Evolutionary conservation across 306 rosid species (phyloP), one percentile per base, ranked within the genome.

Genomic region (Dalbergia oliveri): DNA sequence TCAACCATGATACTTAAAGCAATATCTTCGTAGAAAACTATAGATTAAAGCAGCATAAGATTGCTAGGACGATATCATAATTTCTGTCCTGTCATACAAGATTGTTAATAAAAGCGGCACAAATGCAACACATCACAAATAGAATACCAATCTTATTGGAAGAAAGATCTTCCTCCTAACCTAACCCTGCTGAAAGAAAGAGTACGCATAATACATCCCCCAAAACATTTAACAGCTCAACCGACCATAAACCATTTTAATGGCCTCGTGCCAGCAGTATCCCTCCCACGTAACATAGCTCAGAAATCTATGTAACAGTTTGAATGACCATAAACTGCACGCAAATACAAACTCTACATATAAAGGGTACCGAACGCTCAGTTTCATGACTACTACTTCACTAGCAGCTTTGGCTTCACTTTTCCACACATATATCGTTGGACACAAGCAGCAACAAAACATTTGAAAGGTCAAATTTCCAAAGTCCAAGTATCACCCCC

Each of bases 401-500:
- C 44, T 8, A 78, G 63, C 33, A 43, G 35, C 61, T 83, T 77
- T 66, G 18, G 41, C 83, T 56, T 35, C 79, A 70, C 79, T 69
- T 63, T 35, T 71, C 53, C 50, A 35, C 23, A 63, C 62, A 31
- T 9, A 56, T 10, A 77, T 39, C 71, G 68, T 63, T 13, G 74
- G 65, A 85, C 69, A 74, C 71, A 34, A 5, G 57, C n/a, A 51
- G 47, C 15, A 7, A 21, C 6, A 63, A 35, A 69, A 72, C 58
- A 72, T 59, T 35, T 15, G 14, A 13, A 3, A 43, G 19, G 26
- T 14, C 59, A 74, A 66, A 18, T 34, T 56, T 21, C 44, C 5
- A 37, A 37, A 37, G 41, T 6, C 41, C 12, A 76, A 66, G 19
- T 68, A 11, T 11, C 15, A 3, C 2, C 10, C 10, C 47, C 47